These are phyloP conservation scores for Hibiscus tridactylites DNA, from an alignment of 345 rosid species.

Conservation along the genomic window DNA sequence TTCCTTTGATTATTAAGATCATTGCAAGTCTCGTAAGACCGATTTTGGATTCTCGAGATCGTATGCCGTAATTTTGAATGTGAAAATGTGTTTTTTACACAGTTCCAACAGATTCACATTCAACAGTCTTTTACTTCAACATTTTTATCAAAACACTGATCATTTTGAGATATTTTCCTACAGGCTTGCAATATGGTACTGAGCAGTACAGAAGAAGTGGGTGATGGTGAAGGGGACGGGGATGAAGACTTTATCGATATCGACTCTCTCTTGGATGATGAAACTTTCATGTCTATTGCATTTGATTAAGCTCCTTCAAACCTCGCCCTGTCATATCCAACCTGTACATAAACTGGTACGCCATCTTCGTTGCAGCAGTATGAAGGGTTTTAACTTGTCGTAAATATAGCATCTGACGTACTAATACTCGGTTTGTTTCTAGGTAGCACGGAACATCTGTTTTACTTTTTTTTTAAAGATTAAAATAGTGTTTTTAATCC, in stretches of 20 bases:
- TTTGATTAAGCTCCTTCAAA: neutral
- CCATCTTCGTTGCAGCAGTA: neutral
- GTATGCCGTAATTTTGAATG: neutral
- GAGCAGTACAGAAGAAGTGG: conserved; percentile 29
- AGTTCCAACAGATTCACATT: neutral
- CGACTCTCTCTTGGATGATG: no score
- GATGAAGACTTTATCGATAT: no score
- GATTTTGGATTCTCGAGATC: neutral
- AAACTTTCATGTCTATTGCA: no score
- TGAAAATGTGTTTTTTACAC: neutral
- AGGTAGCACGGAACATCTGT: neutral
- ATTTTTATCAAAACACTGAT: neutral
- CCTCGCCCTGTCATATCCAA: neutral
- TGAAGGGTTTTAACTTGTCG: conserved; percentile 14
- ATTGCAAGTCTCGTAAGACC: neutral
- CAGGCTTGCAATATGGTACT: conserved; percentile 35
- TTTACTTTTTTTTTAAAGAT: neutral
- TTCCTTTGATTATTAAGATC: neutral
- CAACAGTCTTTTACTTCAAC: neutral
- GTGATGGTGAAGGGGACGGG: conserved; percentile 19
- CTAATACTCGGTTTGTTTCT: neutral
- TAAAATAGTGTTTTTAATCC: neutral
- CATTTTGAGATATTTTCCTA: neutral
- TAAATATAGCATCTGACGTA: conserved; percentile 11
- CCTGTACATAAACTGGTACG: conserved; percentile 18